Evolutionary conservation across 768 basidiomycete genomes (phyloP).

Genomic region (Podaxis mareebaensis): DNA sequence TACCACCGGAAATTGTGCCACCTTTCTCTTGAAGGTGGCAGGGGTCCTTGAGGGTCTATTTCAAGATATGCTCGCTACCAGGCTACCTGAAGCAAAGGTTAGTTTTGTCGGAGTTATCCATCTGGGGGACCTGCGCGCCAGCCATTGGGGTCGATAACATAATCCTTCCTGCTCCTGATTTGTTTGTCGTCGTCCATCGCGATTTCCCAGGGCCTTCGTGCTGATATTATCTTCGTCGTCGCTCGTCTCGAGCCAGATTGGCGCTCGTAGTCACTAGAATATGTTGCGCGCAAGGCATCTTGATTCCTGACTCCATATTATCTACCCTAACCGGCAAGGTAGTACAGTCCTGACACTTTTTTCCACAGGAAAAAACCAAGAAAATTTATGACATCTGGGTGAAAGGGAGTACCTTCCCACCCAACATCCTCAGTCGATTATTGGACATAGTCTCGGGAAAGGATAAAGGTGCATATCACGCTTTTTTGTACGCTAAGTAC

Average conservation of each 20-base stretch:
- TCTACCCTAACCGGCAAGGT: constrained; percentile 21
- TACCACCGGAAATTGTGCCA: constrained; percentile 69
- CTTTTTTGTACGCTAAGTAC: constrained; percentile 81
- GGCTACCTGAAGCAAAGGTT: constrained; percentile 80
- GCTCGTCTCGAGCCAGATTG: constrained; percentile 23
- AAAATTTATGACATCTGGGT: constrained; percentile 98
- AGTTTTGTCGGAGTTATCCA: constrained; percentile 39
- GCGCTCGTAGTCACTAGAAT: constrained; percentile 11
- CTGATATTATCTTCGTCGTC: background rate
- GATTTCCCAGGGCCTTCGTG: background rate
- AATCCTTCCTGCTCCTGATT: background rate
- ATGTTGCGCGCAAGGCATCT: constrained; percentile 14
- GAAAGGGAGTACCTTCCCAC: constrained; percentile 87
- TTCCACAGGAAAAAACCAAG: constrained; percentile 88
- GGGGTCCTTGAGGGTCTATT: constrained; percentile 89
- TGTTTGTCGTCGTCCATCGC: background rate
- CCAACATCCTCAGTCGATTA: constrained; percentile 71
- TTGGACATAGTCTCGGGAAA: constrained; percentile 66
- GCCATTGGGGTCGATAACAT: background rate
- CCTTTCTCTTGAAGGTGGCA: constrained; percentile 88
- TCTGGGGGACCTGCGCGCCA: background rate
- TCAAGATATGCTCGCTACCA: constrained; percentile 74
- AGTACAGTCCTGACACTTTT: constrained; percentile 42
- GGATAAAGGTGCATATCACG: constrained; percentile 88
- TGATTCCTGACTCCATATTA: background rate